Evolutionary conservation across 371 early-diverging fungal genomes (phyloP).

Genomic region (Batkoa obscura): DNA sequence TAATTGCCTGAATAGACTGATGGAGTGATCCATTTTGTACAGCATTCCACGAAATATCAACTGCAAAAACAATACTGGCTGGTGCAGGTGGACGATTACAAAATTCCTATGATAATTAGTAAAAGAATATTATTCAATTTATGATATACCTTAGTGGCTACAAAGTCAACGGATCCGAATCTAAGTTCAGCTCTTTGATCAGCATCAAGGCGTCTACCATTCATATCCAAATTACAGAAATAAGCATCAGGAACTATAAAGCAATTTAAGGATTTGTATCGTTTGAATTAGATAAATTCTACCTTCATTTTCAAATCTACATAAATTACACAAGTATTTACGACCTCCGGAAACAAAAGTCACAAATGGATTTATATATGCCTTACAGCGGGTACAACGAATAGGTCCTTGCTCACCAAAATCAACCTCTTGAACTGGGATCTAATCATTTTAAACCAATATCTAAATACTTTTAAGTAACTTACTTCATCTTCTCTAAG

Average conservation of each 20-base stretch:
- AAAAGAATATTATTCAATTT: conserved; percentile 12
- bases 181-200: conserved; percentile 78
- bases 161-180: conserved; percentile 76
- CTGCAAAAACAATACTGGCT: conserved; percentile 63
- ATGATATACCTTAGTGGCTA: conserved; percentile 47
- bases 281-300: not conserved
- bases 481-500: conserved; percentile 44
- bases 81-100: conserved; percentile 44
- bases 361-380: conserved; percentile 83
- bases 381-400: conserved; percentile 81
- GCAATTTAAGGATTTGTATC: conserved; percentile 14
- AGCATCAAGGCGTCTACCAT: conserved; percentile 65
- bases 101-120: conserved; percentile 27
- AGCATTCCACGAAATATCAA: conserved; percentile 79
- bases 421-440: conserved; percentile 66
- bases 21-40: conserved; percentile 65
- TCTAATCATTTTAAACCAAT: conserved; percentile 14
- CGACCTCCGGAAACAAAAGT: conserved; percentile 73
- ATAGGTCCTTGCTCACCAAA: conserved; percentile 81
- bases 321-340: conserved; percentile 81
- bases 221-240: conserved; percentile 84
- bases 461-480: conserved; percentile 13
- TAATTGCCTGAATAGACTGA: conserved; percentile 36
- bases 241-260: conserved; percentile 62
- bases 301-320: conserved; percentile 68